phyloP scores from a whole-genome alignment of 2,329 filamentous ascomycete genomes.

The Tolypocladium nubicola region DNA sequence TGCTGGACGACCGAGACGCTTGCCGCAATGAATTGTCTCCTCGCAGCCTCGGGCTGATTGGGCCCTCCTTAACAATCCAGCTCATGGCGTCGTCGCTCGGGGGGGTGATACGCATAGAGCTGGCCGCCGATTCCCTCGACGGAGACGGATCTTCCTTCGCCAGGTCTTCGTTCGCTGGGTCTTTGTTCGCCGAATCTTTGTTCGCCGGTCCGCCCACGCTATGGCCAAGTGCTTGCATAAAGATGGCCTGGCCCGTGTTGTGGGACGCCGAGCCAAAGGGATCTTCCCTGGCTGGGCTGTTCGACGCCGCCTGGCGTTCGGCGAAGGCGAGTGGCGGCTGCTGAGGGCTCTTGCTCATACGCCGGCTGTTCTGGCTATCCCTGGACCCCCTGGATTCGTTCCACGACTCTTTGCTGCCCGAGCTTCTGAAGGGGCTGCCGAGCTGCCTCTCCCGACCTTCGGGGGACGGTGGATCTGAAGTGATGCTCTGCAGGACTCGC shows the following conservation, averaged over 20 bases:
- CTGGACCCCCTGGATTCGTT: conserved; percentile 14
- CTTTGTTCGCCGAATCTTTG: not conserved
- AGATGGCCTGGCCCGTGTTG: conserved; percentile 18
- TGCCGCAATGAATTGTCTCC: conserved; percentile 23
- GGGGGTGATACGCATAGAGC: conserved; percentile 21
- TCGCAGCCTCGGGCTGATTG: conserved; percentile 23
- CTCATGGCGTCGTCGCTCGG: conserved; percentile 29
- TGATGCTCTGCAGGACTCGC: conserved; percentile 44
- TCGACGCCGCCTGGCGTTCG: conserved; percentile 4
- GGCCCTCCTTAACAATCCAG: conserved; percentile 28
- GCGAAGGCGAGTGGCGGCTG: conserved; percentile 9
- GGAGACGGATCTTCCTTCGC: conserved; percentile 1
- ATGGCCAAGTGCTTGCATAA: conserved; percentile 20
- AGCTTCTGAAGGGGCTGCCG: conserved; percentile 43
- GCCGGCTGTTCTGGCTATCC: conserved; percentile 13
- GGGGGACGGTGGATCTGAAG: conserved; percentile 48
- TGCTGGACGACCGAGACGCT: conserved; percentile 9
- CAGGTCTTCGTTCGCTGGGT: too few species aligned
- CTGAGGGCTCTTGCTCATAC: conserved; percentile 19
- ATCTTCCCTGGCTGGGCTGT: conserved; percentile 13
- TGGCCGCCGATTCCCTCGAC: conserved; percentile 17
- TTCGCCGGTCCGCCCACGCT: conserved; percentile 9
- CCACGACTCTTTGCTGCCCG: conserved; percentile 23
- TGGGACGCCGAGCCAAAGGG: conserved; percentile 15
- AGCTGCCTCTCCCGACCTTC: conserved; percentile 38